These are phyloP conservation scores for Powellomyces hirtus DNA, from an alignment of 192 early-diverging fungal genomes.

Conservation along the genomic window DNA sequence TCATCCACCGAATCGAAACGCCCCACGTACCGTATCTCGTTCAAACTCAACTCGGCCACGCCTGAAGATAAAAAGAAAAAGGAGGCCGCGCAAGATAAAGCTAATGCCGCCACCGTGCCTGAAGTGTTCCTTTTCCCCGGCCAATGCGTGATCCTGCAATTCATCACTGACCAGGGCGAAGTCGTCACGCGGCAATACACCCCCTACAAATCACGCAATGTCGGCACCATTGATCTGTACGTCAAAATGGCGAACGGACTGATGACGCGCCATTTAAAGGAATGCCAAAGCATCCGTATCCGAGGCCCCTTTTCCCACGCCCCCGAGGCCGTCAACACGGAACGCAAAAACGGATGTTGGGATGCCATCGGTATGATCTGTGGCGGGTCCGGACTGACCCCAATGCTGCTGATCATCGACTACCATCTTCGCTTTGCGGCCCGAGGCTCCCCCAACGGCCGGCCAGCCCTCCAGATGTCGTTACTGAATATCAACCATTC, in stretches of 20 bases:
- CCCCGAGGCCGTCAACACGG: constrained; percentile 11
- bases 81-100: neutral
- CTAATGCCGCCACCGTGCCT: neutral
- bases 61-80: neutral
- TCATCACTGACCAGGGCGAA: constrained; percentile 19
- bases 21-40: neutral
- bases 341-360: constrained; percentile 27
- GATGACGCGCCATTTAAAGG: constrained; percentile 29
- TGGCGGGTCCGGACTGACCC: constrained; percentile 36
- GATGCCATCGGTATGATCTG: constrained; percentile 31
- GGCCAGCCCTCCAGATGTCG: constrained; percentile 8
- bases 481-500: constrained; percentile 19
- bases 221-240: constrained; percentile 21
- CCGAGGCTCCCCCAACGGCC: constrained; percentile 13
- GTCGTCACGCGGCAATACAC: constrained; percentile 33
- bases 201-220: constrained; percentile 11
- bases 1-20: neutral
- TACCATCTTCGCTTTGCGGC: constrained; percentile 28
- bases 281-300: constrained; percentile 21
- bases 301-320: constrained; percentile 24
- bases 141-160: constrained; percentile 28
- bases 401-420: constrained; percentile 38
- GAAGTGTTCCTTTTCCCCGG: constrained; percentile 27
- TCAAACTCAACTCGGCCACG: neutral
- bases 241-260: constrained; percentile 28